phyloP scores from a whole-genome alignment of 768 basidiomycete species.

The Leccinum aurantiacum region DNA sequence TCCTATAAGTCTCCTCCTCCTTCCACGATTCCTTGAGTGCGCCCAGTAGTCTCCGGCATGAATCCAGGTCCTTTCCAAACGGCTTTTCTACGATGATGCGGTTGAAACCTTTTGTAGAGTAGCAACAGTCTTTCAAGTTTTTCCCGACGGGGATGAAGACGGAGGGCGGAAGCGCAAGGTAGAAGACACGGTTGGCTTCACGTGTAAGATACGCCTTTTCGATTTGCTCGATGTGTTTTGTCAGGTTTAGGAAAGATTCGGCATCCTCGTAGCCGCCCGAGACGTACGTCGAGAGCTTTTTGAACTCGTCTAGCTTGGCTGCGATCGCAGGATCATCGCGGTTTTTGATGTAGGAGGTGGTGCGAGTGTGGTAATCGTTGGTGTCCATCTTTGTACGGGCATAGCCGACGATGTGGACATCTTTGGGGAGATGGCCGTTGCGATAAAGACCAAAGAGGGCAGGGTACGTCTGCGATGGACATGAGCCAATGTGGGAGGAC shows the following conservation, averaged over 20 bases:
- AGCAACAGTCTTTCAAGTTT: conserved; percentile 81
- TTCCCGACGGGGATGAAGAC: conserved; percentile 91
- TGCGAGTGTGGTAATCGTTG: conserved; percentile 81
- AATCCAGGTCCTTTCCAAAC: conserved; percentile 92
- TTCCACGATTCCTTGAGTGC: conserved; percentile 86
- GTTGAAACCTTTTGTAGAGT: conserved; percentile 70
- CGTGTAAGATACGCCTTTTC: conserved; percentile 67
- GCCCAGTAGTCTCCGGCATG: conserved; percentile 73
- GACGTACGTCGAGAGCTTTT: conserved; percentile 75
- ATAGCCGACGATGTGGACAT: conserved; percentile 91
- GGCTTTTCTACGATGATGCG: conserved; percentile 98
- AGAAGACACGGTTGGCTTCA: conserved; percentile 84
- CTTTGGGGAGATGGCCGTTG: conserved; percentile 76
- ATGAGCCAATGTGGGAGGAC: conserved; percentile 34
- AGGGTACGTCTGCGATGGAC: conserved; percentile 74
- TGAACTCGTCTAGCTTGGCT: conserved; percentile 79
- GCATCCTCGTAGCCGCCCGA: conserved; percentile 88
- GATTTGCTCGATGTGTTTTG: conserved; percentile 72
- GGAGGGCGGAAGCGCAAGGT: conserved; percentile 95
- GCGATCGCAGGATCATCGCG: conserved; percentile 56
- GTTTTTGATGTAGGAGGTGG: conserved; percentile 83
- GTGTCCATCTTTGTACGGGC: conserved; percentile 93
- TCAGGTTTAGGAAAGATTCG: conserved; percentile 73
- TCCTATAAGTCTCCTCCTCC: conserved; percentile 98
- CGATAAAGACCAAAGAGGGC: conserved; percentile 90